These are phyloP conservation scores for Fusarium udum DNA, from an alignment of 2,329 filamentous ascomycete genomes.

Conservation along the genomic window DNA sequence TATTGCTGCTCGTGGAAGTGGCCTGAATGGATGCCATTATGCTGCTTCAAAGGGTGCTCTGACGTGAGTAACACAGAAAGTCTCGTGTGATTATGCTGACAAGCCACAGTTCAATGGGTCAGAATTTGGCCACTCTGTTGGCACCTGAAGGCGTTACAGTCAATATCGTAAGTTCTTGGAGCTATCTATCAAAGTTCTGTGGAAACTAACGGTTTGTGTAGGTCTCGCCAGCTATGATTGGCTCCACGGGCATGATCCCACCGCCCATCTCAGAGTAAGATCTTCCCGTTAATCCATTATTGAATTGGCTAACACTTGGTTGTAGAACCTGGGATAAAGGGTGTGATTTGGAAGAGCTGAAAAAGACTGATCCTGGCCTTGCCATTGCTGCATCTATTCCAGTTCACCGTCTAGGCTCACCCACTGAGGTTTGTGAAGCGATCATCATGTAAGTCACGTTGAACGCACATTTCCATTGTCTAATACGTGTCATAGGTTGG, in stretches of 20 bases:
- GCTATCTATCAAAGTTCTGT: neutral
- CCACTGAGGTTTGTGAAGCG: slow-evolving; percentile 49
- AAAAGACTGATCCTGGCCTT: slow-evolving; percentile 46
- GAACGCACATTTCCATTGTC: fast-evolving
- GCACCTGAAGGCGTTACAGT: slow-evolving; percentile 48
- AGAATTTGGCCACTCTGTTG: slow-evolving; percentile 47
- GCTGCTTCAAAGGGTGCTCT: slow-evolving; percentile 48
- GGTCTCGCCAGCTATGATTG: slow-evolving; percentile 51
- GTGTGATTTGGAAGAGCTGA: slow-evolving; percentile 45
- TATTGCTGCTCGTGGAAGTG: slow-evolving; percentile 47
- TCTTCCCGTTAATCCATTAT: fast-evolving
- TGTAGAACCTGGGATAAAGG: slow-evolving; percentile 46
- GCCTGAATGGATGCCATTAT: slow-evolving; percentile 50
- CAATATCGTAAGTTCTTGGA: slow-evolving; percentile 42
- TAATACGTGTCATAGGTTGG: neutral
- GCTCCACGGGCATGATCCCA: slow-evolving; percentile 49
- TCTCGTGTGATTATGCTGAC: neutral
- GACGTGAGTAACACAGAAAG: slow-evolving; percentile 1
- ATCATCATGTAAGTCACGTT: slow-evolving; percentile 45
- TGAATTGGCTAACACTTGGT: neutral
- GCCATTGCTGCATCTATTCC: slow-evolving; percentile 49
- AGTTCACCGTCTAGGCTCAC: slow-evolving; percentile 47
- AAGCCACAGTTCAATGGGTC: slow-evolving; percentile 46
- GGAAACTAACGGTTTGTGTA: neutral
- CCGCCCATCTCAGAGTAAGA: slow-evolving; percentile 44